Conservation (phyloP, 306 rosid genomes). For the Citrullus mucosospermus region DNA sequence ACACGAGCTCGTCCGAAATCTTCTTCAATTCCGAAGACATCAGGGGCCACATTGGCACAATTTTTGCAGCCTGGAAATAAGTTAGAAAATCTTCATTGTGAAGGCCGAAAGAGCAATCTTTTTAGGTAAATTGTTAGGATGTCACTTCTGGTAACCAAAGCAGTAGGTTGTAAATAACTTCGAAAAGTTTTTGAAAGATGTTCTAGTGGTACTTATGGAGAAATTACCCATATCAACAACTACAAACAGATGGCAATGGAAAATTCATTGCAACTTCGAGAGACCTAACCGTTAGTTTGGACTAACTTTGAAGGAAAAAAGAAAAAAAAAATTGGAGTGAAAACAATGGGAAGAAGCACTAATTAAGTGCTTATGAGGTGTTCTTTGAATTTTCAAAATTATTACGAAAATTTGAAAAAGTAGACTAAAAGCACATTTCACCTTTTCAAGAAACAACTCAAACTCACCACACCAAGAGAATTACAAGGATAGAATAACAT, state of each 20-base stretch:
- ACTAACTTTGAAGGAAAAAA: not conserved
- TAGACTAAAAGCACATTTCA: not conserved
- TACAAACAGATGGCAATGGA: not conserved
- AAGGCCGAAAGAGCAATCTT: not conserved
- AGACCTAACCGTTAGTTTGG: not conserved
- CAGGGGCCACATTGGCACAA: conserved; percentile 69
- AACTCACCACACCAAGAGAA: not conserved
- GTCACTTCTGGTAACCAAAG: not conserved
- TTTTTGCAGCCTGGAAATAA: conserved; percentile 72
- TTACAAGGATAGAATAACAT: not conserved
- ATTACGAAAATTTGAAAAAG: not conserved
- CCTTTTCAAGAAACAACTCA: not conserved
- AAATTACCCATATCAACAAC: not conserved
- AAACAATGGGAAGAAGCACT: not conserved
- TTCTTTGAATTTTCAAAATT: not conserved
- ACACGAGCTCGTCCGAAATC: conserved; percentile 92
- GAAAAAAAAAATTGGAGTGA: too few relatives aligned
- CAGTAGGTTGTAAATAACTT: not conserved
- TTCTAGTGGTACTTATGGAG: not conserved
- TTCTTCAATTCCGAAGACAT: conserved; percentile 75
- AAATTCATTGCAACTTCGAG: not conserved
- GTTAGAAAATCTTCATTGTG: not conserved
- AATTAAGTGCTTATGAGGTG: not conserved
- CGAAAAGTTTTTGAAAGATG: not conserved
- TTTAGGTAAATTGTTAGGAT: not conserved